These are phyloP conservation scores for Annona cherimola DNA, from an alignment of 164 flowering plant species.

Conservation along the genomic window DNA sequence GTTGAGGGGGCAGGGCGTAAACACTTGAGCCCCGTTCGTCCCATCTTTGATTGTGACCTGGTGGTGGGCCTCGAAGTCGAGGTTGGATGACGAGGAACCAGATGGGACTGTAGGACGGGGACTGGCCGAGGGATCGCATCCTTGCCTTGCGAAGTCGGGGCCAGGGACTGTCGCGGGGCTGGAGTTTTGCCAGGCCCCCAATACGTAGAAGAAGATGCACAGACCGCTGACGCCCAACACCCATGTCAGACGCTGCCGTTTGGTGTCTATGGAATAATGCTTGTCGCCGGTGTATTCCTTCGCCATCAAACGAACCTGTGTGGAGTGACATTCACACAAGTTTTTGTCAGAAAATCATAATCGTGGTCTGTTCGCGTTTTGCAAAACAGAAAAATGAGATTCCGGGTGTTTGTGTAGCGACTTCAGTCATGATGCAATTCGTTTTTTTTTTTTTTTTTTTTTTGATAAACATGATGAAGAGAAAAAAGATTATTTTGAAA, in stretches of 20 bases:
- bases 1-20: slow-evolving; percentile 60
- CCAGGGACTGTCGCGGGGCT: slow-evolving; percentile 20
- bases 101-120: slow-evolving; percentile 10
- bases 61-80: slow-evolving; percentile 83
- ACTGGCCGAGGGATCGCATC: slow-evolving; percentile 23
- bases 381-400: no score
- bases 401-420: no score
- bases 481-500: no score
- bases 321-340: no score
- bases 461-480: no score
- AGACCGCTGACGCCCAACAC: slow-evolving; percentile 68
- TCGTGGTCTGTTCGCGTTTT: no score
- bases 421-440: no score
- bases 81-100: slow-evolving; percentile 15
- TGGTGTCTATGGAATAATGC: slow-evolving; percentile 56
- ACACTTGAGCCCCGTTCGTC: slow-evolving; percentile 7
- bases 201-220: slow-evolving; percentile 66
- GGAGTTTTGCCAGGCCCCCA: slow-evolving; percentile 82
- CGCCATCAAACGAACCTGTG: slow-evolving; percentile 38
- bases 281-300: slow-evolving; percentile 64
- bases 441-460: no score
- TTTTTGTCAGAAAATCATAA: no score
- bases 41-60: slow-evolving; percentile 36
- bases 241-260: slow-evolving; percentile 62
- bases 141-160: slow-evolving; percentile 31